phyloP scores from a whole-genome alignment of 2,329 filamentous ascomycete genomes.

The Ascosphaera aggregata region DNA sequence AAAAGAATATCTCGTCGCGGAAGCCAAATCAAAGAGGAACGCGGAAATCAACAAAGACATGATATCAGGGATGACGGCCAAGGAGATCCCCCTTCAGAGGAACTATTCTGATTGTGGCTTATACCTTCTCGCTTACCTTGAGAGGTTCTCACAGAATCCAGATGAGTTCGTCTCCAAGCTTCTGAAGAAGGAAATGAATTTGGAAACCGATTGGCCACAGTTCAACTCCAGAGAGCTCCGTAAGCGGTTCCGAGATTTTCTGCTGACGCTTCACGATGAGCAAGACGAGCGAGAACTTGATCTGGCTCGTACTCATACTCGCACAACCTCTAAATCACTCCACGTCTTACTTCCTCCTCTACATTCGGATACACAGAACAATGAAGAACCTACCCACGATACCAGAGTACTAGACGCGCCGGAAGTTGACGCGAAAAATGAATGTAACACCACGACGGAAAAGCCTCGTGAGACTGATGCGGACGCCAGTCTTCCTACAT shows the following conservation, averaged over 20 bases:
- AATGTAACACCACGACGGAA: not conserved
- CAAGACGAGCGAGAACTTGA: slow-evolving; percentile 20
- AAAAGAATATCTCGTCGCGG: slow-evolving; percentile 52
- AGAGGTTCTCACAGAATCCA: slow-evolving; percentile 57
- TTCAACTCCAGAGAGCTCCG: slow-evolving; percentile 36
- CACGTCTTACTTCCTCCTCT: not conserved
- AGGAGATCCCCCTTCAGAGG: slow-evolving; percentile 50
- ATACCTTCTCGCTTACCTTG: slow-evolving; percentile 63
- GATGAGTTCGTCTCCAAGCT: slow-evolving; percentile 44
- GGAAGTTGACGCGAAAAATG: not conserved
- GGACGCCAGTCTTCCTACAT: not conserved
- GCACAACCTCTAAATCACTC: not conserved
- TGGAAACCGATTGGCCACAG: slow-evolving; percentile 29
- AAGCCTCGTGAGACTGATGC: not conserved
- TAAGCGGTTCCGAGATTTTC: slow-evolving; percentile 36
- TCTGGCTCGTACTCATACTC: not conserved
- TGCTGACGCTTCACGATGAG: slow-evolving; percentile 38
- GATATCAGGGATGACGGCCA: slow-evolving; percentile 43
- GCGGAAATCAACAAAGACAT: slow-evolving; percentile 22
- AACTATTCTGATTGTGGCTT: slow-evolving; percentile 83
- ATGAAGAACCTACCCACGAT: not conserved
- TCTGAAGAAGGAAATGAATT: slow-evolving; percentile 38
- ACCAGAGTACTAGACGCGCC: not conserved
- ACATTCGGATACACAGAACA: not conserved
- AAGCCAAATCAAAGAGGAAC: slow-evolving; percentile 41